Conservation (phyloP, 345 rosid genomes). For the Ailanthus altissimus region DNA sequence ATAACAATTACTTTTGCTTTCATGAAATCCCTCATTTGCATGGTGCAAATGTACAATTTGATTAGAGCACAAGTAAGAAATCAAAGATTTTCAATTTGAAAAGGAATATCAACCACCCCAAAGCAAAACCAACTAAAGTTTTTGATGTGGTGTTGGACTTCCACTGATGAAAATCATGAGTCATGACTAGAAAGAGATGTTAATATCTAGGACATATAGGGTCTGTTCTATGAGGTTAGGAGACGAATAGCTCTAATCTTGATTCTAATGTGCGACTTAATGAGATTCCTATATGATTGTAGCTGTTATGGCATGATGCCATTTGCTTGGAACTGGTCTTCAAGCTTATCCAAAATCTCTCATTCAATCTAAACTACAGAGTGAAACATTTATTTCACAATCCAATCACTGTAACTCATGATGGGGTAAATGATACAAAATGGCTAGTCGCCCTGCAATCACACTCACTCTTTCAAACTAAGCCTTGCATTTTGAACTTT, state of each 20-base stretch:
- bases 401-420: background rate
- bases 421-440: background rate
- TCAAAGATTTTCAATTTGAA: background rate
- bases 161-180: background rate
- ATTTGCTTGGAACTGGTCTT: no score
- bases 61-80: no score
- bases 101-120: background rate
- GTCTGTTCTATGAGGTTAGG: background rate
- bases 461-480: conserved; percentile 63
- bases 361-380: background rate
- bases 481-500: conserved; percentile 86
- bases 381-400: background rate
- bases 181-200: no score
- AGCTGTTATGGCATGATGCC: background rate
- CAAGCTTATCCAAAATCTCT: background rate
- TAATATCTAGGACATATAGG: background rate
- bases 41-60: no score
- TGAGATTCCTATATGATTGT: background rate
- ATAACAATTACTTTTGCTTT: no score
- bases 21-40: no score
- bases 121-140: background rate
- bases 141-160: background rate
- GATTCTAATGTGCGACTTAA: background rate
- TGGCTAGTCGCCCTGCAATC: background rate
- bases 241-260: background rate